Conservation (phyloP, 2,329 filamentous ascomycete species). For the Penicillium sp. region DNA sequence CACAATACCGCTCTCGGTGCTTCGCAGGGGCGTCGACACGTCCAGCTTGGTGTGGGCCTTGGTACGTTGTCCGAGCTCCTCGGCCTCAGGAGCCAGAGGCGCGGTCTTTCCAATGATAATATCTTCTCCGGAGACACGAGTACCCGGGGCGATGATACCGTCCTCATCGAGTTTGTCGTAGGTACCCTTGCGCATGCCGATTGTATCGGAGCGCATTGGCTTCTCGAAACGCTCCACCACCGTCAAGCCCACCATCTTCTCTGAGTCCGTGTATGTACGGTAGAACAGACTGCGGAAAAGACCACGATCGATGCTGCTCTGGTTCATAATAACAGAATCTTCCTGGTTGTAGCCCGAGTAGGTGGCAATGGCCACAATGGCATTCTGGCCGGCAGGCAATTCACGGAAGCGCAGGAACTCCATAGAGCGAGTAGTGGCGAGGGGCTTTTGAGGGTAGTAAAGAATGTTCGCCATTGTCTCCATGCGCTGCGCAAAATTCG, state of each 20-base stretch:
- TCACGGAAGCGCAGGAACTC: conserved; percentile 98
- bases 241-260: conserved; percentile 87
- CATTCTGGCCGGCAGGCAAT: conserved; percentile 93
- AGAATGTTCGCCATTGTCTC: conserved; percentile 99
- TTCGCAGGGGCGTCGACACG: conserved; percentile 88
- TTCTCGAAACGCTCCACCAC: conserved; percentile 95
- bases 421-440: conserved; percentile 96
- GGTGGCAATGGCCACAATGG: conserved; percentile 94
- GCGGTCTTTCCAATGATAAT: conserved; percentile 99
- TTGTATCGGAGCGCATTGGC: conserved; percentile 79
- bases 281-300: conserved; percentile 98
- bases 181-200: conserved; percentile 89
- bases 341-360: conserved; percentile 99
- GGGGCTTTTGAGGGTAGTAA: conserved; percentile 96
- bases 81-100: conserved; percentile 85
- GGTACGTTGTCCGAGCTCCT: conserved; percentile 89
- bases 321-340: conserved; percentile 99
- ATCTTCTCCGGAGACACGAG: conserved; percentile 93
- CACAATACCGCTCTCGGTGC: conserved; percentile 94
- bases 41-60: conserved; percentile 90
- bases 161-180: conserved; percentile 98
- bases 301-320: conserved; percentile 96
- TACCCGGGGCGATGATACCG: conserved; percentile 88
- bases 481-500: conserved; percentile 95
- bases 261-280: conserved; percentile 92